Conservation (phyloP, 805 yeast genomes). For the Zygoascus ofunaensis region DNA sequence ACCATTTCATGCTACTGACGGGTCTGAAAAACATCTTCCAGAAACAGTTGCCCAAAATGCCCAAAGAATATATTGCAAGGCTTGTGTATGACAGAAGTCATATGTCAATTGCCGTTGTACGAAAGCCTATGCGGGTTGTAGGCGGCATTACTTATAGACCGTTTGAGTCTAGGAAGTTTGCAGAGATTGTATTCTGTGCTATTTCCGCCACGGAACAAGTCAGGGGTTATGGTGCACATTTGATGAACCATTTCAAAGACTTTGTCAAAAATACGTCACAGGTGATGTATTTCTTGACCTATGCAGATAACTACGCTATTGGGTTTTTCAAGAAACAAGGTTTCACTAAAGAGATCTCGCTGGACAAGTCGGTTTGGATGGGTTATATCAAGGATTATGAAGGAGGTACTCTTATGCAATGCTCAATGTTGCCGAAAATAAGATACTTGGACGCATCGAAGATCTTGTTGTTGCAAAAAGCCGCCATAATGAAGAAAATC, state of each 20-base stretch:
- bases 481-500: constrained; percentile 81
- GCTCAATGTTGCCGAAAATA: constrained; percentile 81
- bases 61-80: constrained; percentile 90
- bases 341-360: constrained; percentile 85
- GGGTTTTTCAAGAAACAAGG: constrained; percentile 99
- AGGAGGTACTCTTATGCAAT: constrained; percentile 98
- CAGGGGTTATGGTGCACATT: constrained; percentile 95
- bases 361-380: constrained; percentile 87
- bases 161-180: constrained; percentile 80
- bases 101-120: constrained; percentile 89
- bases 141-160: constrained; percentile 98
- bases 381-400: constrained; percentile 98
- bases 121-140: constrained; percentile 88
- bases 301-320: constrained; percentile 98
- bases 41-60: constrained; percentile 97
- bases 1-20: constrained; percentile 82
- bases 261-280: constrained; percentile 84
- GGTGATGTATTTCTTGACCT: constrained; percentile 78
- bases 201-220: constrained; percentile 96
- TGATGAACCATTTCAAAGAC: constrained; percentile 96
- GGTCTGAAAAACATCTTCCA: constrained; percentile 95
- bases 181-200: constrained; percentile 98
- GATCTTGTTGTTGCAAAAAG: constrained; percentile 77
- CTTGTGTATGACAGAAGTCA: constrained; percentile 92
- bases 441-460: constrained; percentile 85